Percentiles rank a stretch among this genome's conserved stretches.
These are phyloP conservation scores for Aristolochia californica DNA, from an alignment of 164 flowering plant genomes.

Conservation along the genomic window DNA sequence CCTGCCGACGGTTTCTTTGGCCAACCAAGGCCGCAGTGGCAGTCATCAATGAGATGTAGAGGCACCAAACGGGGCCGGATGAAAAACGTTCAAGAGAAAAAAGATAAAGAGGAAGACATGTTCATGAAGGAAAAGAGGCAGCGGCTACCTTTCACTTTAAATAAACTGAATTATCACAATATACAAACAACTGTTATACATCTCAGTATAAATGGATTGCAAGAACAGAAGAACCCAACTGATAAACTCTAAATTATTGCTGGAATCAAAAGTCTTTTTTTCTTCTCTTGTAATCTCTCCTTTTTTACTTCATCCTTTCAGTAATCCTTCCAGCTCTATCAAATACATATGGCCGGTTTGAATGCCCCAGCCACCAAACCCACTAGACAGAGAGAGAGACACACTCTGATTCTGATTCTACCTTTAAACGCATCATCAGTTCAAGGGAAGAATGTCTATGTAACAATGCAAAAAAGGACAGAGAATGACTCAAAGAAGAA, in stretches of 20 bases:
- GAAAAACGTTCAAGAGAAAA: not conserved
- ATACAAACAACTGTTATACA: constrained; percentile 25
- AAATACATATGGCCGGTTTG: constrained; percentile 21
- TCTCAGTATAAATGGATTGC: constrained; percentile 17
- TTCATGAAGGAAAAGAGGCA: not conserved
- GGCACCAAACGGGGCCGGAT: not conserved
- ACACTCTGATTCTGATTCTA: constrained; percentile 8
- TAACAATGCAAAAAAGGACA: constrained; percentile 2
- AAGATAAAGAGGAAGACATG: not conserved
- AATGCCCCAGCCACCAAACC: constrained; percentile 23
- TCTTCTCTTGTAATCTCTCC: not conserved
- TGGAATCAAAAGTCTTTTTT: not conserved
- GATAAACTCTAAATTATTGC: not conserved
- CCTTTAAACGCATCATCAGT: constrained; percentile 5
- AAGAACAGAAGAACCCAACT: constrained; percentile 13
- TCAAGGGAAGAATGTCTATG: constrained; percentile 11
- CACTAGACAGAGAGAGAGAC: constrained; percentile 17
- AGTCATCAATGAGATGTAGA: constrained; percentile 1
- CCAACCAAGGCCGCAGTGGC: not conserved
- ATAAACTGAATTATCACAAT: constrained; percentile 20
- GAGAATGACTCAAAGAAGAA: not conserved
- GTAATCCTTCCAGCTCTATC: constrained; percentile 8
- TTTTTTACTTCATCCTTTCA: not conserved
- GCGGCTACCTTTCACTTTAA: constrained; percentile 6
- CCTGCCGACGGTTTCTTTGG: constrained; percentile 21